A percentile compares a stretch with the other conserved stretches of the same genome.
phyloP scores from a whole-genome alignment of 2,329 filamentous ascomycete species.

The Magnaporthiopsis rhizophila region DNA sequence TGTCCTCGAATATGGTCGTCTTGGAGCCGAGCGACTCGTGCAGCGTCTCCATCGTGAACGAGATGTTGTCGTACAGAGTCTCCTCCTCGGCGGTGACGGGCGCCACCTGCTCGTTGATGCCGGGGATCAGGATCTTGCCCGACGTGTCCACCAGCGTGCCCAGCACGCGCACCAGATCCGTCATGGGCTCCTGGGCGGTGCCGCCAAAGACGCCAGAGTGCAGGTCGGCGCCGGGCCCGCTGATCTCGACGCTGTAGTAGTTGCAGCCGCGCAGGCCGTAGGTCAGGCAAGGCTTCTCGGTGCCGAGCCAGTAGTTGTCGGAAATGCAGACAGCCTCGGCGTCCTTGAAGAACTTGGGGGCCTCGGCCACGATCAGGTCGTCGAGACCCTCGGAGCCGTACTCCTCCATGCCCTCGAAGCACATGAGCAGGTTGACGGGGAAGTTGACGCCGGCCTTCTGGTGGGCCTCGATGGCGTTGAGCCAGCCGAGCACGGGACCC shows the following conservation, averaged over 20 bases:
- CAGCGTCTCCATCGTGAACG: constrained; percentile 93
- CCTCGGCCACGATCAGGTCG: constrained; percentile 86
- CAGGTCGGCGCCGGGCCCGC: constrained; percentile 84
- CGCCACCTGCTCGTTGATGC: constrained; percentile 87
- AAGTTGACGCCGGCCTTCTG: constrained; percentile 91
- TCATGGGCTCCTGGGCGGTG: constrained; percentile 97
- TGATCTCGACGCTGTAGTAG: constrained; percentile 91
- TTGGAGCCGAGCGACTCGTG: constrained; percentile 85
- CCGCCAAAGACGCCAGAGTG: constrained; percentile 97
- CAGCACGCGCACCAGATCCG: constrained; percentile 78
- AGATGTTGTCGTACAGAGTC: constrained; percentile 77
- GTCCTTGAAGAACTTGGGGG: constrained; percentile 90
- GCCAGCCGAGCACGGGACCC: constrained; percentile 91
- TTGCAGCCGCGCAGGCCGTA: constrained; percentile 96
- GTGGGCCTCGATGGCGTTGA: constrained; percentile 97
- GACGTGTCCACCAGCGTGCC: constrained; percentile 78
- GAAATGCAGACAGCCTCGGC: constrained; percentile 96
- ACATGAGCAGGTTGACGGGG: constrained; percentile 97
- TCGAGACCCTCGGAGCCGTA: constrained; percentile 95
- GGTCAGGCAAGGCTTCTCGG: constrained; percentile 95
- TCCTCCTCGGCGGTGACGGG: constrained; percentile 82
- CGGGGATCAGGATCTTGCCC: constrained; percentile 91
- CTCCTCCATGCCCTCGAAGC: constrained; percentile 99
- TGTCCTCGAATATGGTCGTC: constrained; percentile 80
- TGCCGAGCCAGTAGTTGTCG: constrained; percentile 99